Evolutionary conservation across 2,329 filamentous ascomycete genomes (phyloP), one percentile per base, ranked within the genome.

Genomic region (Alternaria brassicae): DNA sequence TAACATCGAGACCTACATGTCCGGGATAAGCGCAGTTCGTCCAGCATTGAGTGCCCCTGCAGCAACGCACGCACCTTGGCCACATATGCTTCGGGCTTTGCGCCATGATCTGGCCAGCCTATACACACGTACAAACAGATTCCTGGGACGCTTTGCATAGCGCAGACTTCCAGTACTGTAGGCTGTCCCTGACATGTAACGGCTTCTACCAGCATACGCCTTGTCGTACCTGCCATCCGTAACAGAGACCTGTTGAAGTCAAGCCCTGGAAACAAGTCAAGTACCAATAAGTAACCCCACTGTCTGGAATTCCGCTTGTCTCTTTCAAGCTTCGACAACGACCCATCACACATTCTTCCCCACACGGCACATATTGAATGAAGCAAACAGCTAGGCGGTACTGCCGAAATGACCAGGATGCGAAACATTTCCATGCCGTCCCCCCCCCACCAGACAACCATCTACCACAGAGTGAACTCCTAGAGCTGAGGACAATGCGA

Each of bases 131-230:
- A 27, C 40, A 40, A 23, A 32, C 44, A 32, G 34, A 17, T 40
- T 40, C 19, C 15, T 41, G 42, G 55, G 42, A 54, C 42, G 32
- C 27, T 34, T 36, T 19, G 34, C n/a, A 42, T 15, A 40, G 32
- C 25, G 21, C 48, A 32, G 21, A 21, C 49, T 44, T 27, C 56
- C 50, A 47, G 17, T 23, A 30, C 36, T 19, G 30, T 36, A 50
- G 56, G 42, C n/a, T 54, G 56, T 54, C 48, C 56, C 56, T 58
- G 51, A 53, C 17, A 45, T 58, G 42, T 42, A 48, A 32, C 36
- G 36, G 42, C 42, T 54, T 49, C 50, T 41, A 36, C 47, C 34
- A 36, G 19, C 39, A 21, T 52, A 37, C 21, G 54, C 54, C 54
- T 41, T 45, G 37, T 54, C n/a, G 37, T 9, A 40, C 25, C 50